Percentiles rank a stretch among this genome's conserved stretches.
phyloP scores from a whole-genome alignment of 1,284 basidiomycete species.

The Singerocomus inundabilis region DNA sequence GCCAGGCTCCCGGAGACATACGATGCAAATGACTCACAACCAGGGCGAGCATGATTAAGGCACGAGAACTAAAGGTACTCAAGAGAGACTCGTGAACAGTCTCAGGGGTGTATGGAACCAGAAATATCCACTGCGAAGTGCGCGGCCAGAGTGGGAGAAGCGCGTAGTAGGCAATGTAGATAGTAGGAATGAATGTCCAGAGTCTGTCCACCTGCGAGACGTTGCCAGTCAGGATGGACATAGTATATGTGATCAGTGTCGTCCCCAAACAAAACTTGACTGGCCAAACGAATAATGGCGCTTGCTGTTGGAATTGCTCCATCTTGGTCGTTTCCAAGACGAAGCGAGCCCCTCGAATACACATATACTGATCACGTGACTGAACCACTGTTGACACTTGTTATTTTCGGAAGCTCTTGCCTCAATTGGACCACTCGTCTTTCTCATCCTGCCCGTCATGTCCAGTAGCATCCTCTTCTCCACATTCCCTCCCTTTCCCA shows the following conservation, averaged over 20 bases:
- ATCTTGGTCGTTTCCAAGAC: not conserved
- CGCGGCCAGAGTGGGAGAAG: conserved; percentile 65
- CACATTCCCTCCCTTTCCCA: conserved; percentile 74
- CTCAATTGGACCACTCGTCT: conserved; percentile 4
- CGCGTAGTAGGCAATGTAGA: conserved; percentile 77
- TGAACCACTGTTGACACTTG: conserved; percentile 12
- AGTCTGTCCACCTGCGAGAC: conserved; percentile 81
- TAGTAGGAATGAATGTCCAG: conserved; percentile 78
- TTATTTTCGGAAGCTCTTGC: conserved; percentile 18
- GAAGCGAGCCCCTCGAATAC: not conserved
- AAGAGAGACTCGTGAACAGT: conserved; percentile 43
- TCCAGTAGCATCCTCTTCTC: conserved; percentile 62
- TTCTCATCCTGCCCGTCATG: conserved; percentile 32
- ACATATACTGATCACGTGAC: conserved; percentile 1
- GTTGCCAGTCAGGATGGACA: conserved; percentile 71
- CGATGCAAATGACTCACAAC: conserved; percentile 47
- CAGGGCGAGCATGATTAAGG: conserved; percentile 67
- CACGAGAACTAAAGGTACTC: conserved; percentile 59
- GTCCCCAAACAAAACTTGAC: conserved; percentile 55
- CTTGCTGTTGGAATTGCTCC: conserved; percentile 19
- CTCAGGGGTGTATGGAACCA: conserved; percentile 58
- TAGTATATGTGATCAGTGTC: conserved; percentile 49
- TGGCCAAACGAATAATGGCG: conserved; percentile 54
- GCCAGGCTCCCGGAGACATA: not conserved
- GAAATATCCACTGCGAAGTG: conserved; percentile 38